phyloP scores from a whole-genome alignment of 768 basidiomycete genomes.

The Amanita pallidorosea region DNA sequence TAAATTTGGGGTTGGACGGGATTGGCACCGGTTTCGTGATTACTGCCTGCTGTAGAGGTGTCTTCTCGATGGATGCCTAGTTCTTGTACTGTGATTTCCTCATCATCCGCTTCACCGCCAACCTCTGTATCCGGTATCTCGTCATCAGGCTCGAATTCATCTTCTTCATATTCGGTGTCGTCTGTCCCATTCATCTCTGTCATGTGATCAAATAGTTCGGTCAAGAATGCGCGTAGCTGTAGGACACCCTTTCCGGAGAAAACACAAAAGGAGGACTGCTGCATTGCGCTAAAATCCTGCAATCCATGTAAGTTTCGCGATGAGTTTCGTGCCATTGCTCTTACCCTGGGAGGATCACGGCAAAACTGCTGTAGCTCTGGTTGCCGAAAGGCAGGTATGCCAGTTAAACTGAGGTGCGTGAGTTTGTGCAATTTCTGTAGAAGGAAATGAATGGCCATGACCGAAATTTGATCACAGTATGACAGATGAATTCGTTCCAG shows the following conservation, averaged over 20 bases:
- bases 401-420: conserved; percentile 94
- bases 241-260: conserved; percentile 89
- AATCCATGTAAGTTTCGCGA: background rate
- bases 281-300: conserved; percentile 86
- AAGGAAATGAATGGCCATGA: conserved; percentile 84
- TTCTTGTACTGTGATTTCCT: conserved; percentile 19
- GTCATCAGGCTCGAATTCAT: conserved; percentile 38
- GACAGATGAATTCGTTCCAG: conserved; percentile 95
- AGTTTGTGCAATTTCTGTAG: conserved; percentile 82
- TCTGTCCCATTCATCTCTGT: conserved; percentile 63
- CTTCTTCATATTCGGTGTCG: conserved; percentile 59
- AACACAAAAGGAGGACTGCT: conserved; percentile 88
- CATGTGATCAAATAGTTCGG: conserved; percentile 64
- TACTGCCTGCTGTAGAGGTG: conserved; percentile 7
- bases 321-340: conserved; percentile 14
- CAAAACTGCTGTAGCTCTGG: conserved; percentile 84
- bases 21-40: conserved; percentile 7
- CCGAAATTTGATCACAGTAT: conserved; percentile 92
- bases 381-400: conserved; percentile 84
- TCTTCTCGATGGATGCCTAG: conserved; percentile 7
- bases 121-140: conserved; percentile 34
- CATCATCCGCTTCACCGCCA: conserved; percentile 19
- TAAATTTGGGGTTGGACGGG: conserved; percentile 19
- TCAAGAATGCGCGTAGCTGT: conserved; percentile 72
- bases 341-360: conserved; percentile 74